phyloP scores from a whole-genome alignment of 2,329 filamentous ascomycete genomes.

The Curvularia sp. region DNA sequence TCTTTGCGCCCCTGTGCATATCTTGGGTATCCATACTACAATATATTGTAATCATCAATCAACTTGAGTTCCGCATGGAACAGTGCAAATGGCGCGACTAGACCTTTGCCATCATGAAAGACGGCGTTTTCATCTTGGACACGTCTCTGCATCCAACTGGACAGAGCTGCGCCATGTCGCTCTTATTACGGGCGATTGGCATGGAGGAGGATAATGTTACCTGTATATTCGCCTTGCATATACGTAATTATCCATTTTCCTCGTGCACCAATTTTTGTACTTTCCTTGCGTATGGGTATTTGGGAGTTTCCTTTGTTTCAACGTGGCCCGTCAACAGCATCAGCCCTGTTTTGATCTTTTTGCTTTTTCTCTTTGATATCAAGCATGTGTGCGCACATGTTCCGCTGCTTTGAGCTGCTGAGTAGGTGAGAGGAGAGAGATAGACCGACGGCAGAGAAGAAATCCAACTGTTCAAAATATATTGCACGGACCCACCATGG shows the following conservation, averaged over 20 bases:
- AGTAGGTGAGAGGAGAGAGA: slow-evolving; percentile 3
- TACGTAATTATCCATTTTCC: slow-evolving; percentile 12
- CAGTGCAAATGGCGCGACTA: slow-evolving; percentile 21
- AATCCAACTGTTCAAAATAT: slow-evolving; percentile 10
- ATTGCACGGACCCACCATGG: not conserved
- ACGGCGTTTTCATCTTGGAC: slow-evolving; percentile 27
- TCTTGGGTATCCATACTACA: slow-evolving; percentile 21
- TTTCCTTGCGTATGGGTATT: slow-evolving; percentile 16
- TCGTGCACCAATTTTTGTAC: slow-evolving; percentile 4
- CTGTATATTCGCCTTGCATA: slow-evolving; percentile 14
- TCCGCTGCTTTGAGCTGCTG: not conserved
- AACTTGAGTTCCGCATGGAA: slow-evolving; percentile 28
- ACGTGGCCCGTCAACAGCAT: slow-evolving; percentile 9
- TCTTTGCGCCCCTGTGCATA: slow-evolving; percentile 38
- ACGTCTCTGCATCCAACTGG: slow-evolving; percentile 17
- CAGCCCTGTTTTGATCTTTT: slow-evolving; percentile 7
- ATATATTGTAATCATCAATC: slow-evolving; percentile 38
- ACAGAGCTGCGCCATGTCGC: slow-evolving; percentile 10
- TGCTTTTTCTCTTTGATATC: slow-evolving; percentile 1
- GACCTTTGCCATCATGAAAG: slow-evolving; percentile 30
- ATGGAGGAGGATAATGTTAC: slow-evolving; percentile 11
- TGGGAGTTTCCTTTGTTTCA: slow-evolving; percentile 16
- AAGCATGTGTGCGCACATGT: slow-evolving; percentile 6
- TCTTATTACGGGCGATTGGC: slow-evolving; percentile 5
- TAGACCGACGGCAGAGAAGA: slow-evolving; percentile 7